Base-by-base conservation (phyloP, 768 basidiomycete species). In the Hygrocybe coccinea region DNA sequence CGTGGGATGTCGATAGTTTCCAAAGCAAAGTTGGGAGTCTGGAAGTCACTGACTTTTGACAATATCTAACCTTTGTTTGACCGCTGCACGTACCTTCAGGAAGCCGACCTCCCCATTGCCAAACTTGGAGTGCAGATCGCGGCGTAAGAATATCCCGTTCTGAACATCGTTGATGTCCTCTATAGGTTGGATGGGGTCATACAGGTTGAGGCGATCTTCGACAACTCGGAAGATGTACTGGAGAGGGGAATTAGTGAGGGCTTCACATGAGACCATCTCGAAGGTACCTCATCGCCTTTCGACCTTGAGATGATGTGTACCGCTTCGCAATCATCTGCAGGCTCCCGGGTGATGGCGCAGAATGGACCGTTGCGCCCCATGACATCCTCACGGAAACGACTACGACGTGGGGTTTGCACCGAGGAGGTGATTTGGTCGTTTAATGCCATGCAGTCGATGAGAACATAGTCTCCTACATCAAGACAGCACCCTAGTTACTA, bases 241-340 rank as follows among this genome's bases (percentile, higher is more conserved):
- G 41, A 38, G 15, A 29, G 33, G 12, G 44, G 21, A 24, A 14
- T 46, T 38, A 48, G 43, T 55, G 21, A 25, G 35, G 29, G 44
- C 12, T 25, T 56, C 14, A 49, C 45, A 57, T 43, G 41, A 41
- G 14, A 59, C 24, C 33, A 51, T 54, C 34, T 54, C 21, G 47
- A 56, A n/a, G 48, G 43, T 57, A 56, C 51, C 41, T 57, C 55
- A 39, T 59, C 55, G 33, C 60, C 60, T 37, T 61, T 61, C 44
- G 43, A 47, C 53, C 51, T 56, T 24, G 58, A 48, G 9, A 56
- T 50, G 46, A 56, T 49, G 45, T 56, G 48, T 41, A 22, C 33
- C 43, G 55, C 55, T 21, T 50, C 49, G 38, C 55, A 56, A 44
- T 3, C 8, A 38, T 41, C n/a, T 17, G 5, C 14, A 33, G 8